Base-by-base conservation (phyloP, 2,329 filamentous ascomycete genomes). In the Fusarium brevicatenulatum region DNA sequence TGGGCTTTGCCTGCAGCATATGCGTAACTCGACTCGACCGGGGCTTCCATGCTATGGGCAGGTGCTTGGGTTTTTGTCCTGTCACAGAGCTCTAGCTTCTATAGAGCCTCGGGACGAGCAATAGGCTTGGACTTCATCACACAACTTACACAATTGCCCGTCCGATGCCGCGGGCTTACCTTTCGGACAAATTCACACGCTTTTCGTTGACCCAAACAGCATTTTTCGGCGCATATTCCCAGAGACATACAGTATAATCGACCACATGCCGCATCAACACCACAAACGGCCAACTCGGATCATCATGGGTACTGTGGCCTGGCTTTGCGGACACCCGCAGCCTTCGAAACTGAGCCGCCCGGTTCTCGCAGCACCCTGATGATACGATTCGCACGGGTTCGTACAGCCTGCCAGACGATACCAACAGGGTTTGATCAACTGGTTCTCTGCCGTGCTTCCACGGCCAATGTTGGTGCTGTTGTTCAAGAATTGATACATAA, bases 241-340 rank as follows among this genome's bases (percentile, higher is more conserved):
- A 37, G 23, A 36, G 25, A 23, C 23, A 56, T 34, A 53, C 49
- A 43, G 21, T 49, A 25, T 53, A 32, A 18, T 47, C 34, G n/a
- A 15, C 21, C 25, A 21, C 32, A 37, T 32, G 37, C 63, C 42
- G 25, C 16, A 37, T 46, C 55, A 62, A 65, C 55, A 43, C 68
- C 68, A 62, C 23, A 63, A 64, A 59, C 36, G 57, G 42, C 43
- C 46, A 28, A 23, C 55, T 53, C 43, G 55, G 47, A 50, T 28
- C 39, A 39, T 50, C 25, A 23, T 71, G 53, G 43, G 46, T 58
- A 25, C 53, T 53, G 46, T 50, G 36, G 34, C 30, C 46, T 43
- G 65, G 63, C n/a, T n/a, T 43, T 43, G 30, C 71, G 71, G 71
- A 40, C 30, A 32, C 68, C 64, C 53, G 69, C 71, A 73, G 59